Conservation (phyloP, 345 rosid genomes). For the Chamaenerion angustifolium region DNA sequence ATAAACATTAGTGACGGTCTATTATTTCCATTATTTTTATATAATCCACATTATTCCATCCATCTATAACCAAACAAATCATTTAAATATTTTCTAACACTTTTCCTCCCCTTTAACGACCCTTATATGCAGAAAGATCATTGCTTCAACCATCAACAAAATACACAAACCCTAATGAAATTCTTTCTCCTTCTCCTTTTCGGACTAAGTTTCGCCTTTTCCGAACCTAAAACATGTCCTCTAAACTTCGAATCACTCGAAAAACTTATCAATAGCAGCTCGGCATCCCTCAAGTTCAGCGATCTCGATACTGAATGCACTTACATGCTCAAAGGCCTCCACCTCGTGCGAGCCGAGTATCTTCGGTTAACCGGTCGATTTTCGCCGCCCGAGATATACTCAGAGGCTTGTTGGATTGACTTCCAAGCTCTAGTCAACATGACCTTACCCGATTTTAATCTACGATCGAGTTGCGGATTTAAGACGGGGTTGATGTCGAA, state of each 20-base stretch:
- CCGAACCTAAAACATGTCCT: constrained; percentile 37
- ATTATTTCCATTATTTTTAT: too few species aligned
- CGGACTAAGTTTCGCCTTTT: constrained; percentile 11
- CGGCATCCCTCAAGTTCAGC: background rate
- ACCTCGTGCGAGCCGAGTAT: constrained; percentile 43
- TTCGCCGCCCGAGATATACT: constrained; percentile 39
- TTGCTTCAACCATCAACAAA: too few species aligned
- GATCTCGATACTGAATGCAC: constrained; percentile 27
- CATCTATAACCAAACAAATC: too few species aligned
- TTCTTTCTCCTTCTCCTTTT: constrained; percentile 8
- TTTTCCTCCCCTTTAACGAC: too few species aligned
- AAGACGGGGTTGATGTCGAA: constrained; percentile 53
- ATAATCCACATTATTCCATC: too few species aligned
- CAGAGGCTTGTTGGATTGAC: constrained; percentile 58
- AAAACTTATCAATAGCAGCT: constrained; percentile 10
- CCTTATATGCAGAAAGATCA: too few species aligned
- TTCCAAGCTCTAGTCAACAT: constrained; percentile 27
- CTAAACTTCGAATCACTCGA: constrained; percentile 46
- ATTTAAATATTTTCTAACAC: too few species aligned
- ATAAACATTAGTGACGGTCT: too few species aligned
- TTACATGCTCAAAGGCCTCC: constrained; percentile 54
- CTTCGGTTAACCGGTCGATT: constrained; percentile 39
- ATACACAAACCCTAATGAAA: too few species aligned
- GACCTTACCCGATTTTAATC: constrained; percentile 24
- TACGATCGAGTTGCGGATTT: constrained; percentile 53